Evolutionary conservation across 805 yeast species (phyloP), one percentile per base, ranked within the genome.

Genomic region (Candida ovalis): DNA sequence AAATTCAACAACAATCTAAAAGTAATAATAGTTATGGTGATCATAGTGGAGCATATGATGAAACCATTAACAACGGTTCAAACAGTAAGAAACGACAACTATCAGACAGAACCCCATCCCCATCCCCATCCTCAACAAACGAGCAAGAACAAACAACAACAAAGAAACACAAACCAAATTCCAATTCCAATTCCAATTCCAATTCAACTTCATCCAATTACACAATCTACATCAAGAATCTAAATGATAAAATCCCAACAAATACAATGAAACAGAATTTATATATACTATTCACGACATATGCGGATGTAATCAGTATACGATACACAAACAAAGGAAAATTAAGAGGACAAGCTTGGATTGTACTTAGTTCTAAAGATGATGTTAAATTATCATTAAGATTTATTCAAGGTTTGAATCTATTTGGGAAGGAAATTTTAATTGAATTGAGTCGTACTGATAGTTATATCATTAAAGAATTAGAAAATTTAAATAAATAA

Each of bases 311-410:
- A 2, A 59, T 84, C 4, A 75, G 77, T 10, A 71, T 86, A 10
- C 63, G 51, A 10, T 63, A 71, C 42, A 60, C 75, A 23, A 70
- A 73, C 45, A 62, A 72, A 33, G 71, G 71, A 46, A 73, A 69
- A 48, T 64, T 73, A 53, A 69, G 87, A 47, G 90, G 89, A 0
- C 88, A 83, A 58, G 90, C 89, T 0, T 86, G 84, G 68, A 63
- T 85, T 2, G 68, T 77, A 1, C 72, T 82, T 53, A 71, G 76
- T 30, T 72, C 75, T 22, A 49, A 69, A 1, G 74, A 73, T 19
- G 77, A 75, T 39, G 82, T 90, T 0, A 68, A 73, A 12, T 43
- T 69, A 42, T 88, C 88, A 0, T 43, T 76, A 51, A 68, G 72
- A 35, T 63, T 75, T 4, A 58, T 81, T 12, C 75, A 82, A 42